Evolutionary conservation across 2,329 filamentous ascomycete genomes (phyloP).

Genomic region (Fusarium tupiense): DNA sequence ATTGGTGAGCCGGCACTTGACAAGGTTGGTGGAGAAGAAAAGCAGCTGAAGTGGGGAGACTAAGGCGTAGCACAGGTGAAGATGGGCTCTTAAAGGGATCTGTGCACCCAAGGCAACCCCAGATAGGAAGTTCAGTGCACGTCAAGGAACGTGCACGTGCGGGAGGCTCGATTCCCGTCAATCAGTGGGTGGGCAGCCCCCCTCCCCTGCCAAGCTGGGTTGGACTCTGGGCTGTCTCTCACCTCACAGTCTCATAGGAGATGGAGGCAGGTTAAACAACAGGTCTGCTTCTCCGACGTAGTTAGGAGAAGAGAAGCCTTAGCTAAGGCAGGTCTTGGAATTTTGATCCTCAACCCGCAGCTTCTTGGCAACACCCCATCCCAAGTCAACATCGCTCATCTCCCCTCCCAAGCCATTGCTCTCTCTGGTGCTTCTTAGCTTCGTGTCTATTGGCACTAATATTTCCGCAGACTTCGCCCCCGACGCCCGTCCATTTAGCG

Average conservation of each 20-base stretch:
- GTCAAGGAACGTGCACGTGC: constrained; percentile 35
- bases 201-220: constrained; percentile 30
- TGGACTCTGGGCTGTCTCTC: not conserved
- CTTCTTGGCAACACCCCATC: not conserved
- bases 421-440: not conserved
- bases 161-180: constrained; percentile 38
- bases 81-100: constrained; percentile 13
- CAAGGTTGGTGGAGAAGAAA: not conserved
- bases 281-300: not conserved
- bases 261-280: not conserved
- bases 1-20: constrained; percentile 28
- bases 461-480: constrained; percentile 17
- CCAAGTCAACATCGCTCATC: not conserved
- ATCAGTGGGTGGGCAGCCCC: constrained; percentile 9
- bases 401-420: not conserved
- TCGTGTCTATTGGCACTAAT: constrained; percentile 1
- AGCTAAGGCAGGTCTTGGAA: not conserved
- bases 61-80: constrained; percentile 22
- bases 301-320: not conserved
- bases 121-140: constrained; percentile 28
- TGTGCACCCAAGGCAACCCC: constrained; percentile 17
- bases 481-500: constrained; percentile 29
- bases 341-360: not conserved
- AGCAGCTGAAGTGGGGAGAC: constrained; percentile 22
- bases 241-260: not conserved